These are phyloP conservation scores for Nitzschia sp. DNA, from an alignment of 108 stramenopile genomes.

Conservation along the genomic window DNA sequence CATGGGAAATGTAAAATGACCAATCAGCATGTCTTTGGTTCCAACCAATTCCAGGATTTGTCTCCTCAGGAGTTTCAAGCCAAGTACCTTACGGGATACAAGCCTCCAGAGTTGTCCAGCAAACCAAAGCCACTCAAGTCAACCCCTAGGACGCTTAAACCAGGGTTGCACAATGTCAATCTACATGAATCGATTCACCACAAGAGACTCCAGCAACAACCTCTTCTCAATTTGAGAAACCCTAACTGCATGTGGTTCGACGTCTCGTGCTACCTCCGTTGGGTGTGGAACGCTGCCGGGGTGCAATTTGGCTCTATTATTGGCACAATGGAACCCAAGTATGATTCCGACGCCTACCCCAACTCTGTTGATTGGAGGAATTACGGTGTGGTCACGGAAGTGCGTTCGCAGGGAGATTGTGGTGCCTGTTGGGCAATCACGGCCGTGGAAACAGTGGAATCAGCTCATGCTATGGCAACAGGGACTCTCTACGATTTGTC, in stretches of 20 bases:
- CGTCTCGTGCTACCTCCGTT: conserved; percentile 68
- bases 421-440: conserved; percentile 94
- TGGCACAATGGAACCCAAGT: conserved; percentile 71
- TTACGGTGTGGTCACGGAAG: conserved; percentile 64
- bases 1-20: conserved; percentile 83
- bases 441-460: conserved; percentile 81
- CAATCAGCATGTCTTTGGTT: conserved; percentile 76
- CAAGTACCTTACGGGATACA: conserved; percentile 76
- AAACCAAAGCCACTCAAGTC: conserved; percentile 5
- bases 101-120: conserved; percentile 34
- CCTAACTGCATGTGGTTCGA: conserved; percentile 65
- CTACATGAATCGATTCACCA: conserved; percentile 44
- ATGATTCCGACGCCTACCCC: conserved; percentile 51
- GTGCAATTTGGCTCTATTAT: conserved; percentile 49
- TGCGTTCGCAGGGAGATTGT: conserved; percentile 72
- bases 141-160: conserved; percentile 34
- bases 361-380: conserved; percentile 77
- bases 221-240: conserved; percentile 14
- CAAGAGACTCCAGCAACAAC: conserved; percentile 9
- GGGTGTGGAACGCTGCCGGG: conserved; percentile 41
- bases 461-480: conserved; percentile 67
- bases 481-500: conserved; percentile 64
- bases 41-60: conserved; percentile 74
- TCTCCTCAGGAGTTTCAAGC: conserved; percentile 72
- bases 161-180: conserved; percentile 20